These are phyloP conservation scores for Citrus trifoliata DNA, from an alignment of 345 rosid species.

Conservation along the genomic window DNA sequence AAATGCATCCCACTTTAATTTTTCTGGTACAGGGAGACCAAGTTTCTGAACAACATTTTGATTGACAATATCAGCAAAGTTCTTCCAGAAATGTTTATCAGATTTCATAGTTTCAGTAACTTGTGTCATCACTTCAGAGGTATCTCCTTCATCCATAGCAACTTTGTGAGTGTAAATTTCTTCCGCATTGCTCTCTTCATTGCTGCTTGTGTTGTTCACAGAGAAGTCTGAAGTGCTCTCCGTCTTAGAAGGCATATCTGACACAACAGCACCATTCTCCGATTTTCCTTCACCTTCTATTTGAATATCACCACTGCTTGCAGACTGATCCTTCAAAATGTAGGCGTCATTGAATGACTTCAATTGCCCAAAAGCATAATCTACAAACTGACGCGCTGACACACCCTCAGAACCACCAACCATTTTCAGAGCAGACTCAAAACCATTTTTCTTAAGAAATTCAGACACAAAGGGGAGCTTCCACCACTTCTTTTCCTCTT, in stretches of 20 bases:
- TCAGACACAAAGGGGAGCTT: constrained; percentile 64
- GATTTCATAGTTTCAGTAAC: constrained; percentile 35
- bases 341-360: constrained; percentile 65
- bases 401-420: constrained; percentile 63
- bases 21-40: constrained; percentile 60
- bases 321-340: constrained; percentile 30
- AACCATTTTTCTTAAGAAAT: constrained; percentile 58
- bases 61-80: constrained; percentile 53
- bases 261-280: constrained; percentile 19
- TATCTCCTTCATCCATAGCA: constrained; percentile 17
- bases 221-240: constrained; percentile 25
- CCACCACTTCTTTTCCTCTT: constrained; percentile 86
- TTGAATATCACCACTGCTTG: constrained; percentile 24
- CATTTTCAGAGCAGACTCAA: constrained; percentile 56
- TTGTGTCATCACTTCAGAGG: constrained; percentile 23
- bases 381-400: constrained; percentile 83
- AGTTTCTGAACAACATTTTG: constrained; percentile 68
- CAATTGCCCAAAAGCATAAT: constrained; percentile 83
- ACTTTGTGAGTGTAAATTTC: constrained; percentile 22
- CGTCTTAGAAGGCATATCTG: constrained; percentile 32
- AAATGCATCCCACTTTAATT: constrained; percentile 71
- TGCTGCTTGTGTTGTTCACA: constrained; percentile 16
- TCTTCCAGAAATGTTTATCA: constrained; percentile 62
- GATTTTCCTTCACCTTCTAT: constrained; percentile 22
- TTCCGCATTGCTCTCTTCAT: constrained; percentile 19